Conservation (phyloP, 768 basidiomycete species). For the Rubroboletus satanas region DNA sequence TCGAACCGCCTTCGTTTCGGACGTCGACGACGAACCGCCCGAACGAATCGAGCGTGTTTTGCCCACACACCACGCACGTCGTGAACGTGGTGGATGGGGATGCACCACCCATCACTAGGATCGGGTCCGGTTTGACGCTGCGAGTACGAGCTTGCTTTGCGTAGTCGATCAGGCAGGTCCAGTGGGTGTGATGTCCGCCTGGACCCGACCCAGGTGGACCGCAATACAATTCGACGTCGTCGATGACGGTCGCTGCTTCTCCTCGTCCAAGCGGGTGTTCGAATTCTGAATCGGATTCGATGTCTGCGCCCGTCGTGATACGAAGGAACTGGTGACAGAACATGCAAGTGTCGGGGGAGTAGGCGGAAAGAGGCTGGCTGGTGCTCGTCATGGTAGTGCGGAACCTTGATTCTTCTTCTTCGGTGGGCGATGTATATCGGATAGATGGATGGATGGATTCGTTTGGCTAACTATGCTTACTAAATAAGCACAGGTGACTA, state of each 20-base stretch:
- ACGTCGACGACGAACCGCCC: slow-evolving; percentile 25
- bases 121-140: neutral
- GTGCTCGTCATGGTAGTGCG: slow-evolving; percentile 2
- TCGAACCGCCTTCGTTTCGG: slow-evolving; percentile 26
- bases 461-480: too few species aligned
- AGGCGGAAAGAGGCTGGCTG: slow-evolving; percentile 4
- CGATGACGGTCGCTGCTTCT: slow-evolving; percentile 11
- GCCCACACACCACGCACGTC: slow-evolving; percentile 15
- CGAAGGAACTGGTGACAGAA: slow-evolving; percentile 17
- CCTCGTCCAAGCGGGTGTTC: neutral
- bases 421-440: too few species aligned
- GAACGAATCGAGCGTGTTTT: slow-evolving; percentile 12
- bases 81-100: neutral
- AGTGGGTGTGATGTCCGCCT: slow-evolving; percentile 24
- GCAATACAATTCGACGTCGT: slow-evolving; percentile 27
- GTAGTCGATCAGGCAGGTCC: slow-evolving; percentile 26
- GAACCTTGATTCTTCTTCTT: neutral
- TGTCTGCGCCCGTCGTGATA: slow-evolving; percentile 6
- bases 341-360: slow-evolving; percentile 25
- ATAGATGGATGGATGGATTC: too few species aligned
- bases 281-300: slow-evolving; percentile 3
- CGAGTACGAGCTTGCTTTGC: slow-evolving; percentile 1
- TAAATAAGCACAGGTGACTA: too few species aligned
- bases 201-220: slow-evolving; percentile 19
- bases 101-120: neutral